Base-by-base conservation (phyloP, 306 rosid species). In the Vigna mungo region DNA sequence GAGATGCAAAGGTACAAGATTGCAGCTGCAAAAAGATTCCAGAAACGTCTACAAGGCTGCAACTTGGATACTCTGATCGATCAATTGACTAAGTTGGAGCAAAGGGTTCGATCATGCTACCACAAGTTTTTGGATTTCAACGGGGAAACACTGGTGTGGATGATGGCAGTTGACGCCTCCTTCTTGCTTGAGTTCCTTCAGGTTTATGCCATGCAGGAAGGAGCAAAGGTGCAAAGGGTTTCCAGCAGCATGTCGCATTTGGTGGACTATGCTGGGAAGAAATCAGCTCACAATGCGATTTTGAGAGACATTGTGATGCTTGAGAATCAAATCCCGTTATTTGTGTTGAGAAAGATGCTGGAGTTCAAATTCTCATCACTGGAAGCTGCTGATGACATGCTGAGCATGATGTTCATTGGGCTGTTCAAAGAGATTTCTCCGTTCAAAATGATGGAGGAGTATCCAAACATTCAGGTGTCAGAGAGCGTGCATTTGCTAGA, bases 1-100 rank as follows among this genome's bases (percentile, higher is more conserved):
- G 98, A 90, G 58, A 93, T 93, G 96, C 89, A 85, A 54, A 85
- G 93, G 80, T 86, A 85, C 87, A 93, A 91, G 71, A 66, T 91
- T 53, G 80, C 91, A 2, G 90, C 97, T 2, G 92, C 92, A 20
- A 89, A 82, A 72, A 80, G 85, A 27, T 77, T 85, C 55, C 91
- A 88, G 20, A 89, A 87, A 70, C 80, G 70, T 9, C 90, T 84
- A 14, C 83, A 84, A 46, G 6, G 60, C 79, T 68, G 47, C 46
- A 87, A 87, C 27, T 52, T 88, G 53, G 87, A 86, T 3, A 39
- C 75, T 6, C 85, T 89, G 1, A 92, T 87, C 36, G 86, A 85
- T 9, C 89, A 90, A 9, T 66, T 93, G 75, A 75, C 41, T 4
- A 82, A 81, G 55, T 74, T 85, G 5, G 97, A 90, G 76, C 84